A percentile compares a stretch with the other conserved stretches of the same genome.
phyloP scores from a whole-genome alignment of 257 asterid species.

The Solanum neorickii region DNA sequence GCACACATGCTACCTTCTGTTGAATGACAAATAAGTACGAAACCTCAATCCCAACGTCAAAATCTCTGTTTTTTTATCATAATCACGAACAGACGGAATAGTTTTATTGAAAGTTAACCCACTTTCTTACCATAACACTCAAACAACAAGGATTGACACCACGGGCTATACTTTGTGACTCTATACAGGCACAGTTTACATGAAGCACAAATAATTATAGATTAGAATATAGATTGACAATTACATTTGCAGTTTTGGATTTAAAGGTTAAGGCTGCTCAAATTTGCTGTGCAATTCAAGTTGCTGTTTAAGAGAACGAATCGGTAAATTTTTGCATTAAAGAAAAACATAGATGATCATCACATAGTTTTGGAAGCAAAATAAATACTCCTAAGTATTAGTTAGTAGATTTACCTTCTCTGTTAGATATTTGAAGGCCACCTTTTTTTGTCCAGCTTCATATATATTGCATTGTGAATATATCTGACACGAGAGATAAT shows the following conservation, averaged over 20 bases:
- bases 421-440: slow-evolving; percentile 58
- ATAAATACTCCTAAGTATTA: neutral
- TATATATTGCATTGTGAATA: slow-evolving; percentile 83
- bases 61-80: neutral
- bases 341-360: neutral
- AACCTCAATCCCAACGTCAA: neutral
- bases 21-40: neutral
- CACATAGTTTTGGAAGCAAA: neutral
- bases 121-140: neutral
- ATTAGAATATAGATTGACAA: neutral
- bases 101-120: neutral
- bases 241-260: neutral
- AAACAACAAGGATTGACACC: neutral
- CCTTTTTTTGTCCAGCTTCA: slow-evolving; percentile 81
- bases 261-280: neutral
- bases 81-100: neutral
- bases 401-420: slow-evolving; percentile 49
- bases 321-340: neutral
- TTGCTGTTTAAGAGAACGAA: neutral
- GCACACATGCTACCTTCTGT: neutral
- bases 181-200: neutral
- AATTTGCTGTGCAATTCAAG: neutral
- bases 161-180: neutral
- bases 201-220: neutral
- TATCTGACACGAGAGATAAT: slow-evolving; percentile 27